Base-by-base conservation (phyloP, 2,329 filamentous ascomycete species). In the Thelonectria rubi region DNA sequence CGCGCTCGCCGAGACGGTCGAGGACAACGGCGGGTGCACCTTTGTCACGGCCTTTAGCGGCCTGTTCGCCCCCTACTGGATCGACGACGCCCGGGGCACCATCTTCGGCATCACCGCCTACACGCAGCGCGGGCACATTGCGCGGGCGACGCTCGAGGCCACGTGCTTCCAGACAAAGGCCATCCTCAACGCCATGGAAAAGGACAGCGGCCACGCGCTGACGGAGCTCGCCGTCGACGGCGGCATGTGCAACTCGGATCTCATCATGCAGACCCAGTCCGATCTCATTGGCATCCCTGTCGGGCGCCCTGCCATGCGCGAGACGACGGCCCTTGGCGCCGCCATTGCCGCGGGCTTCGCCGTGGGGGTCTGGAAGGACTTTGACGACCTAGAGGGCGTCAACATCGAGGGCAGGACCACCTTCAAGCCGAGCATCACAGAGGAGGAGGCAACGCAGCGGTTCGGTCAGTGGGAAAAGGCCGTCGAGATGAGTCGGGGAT, bases 141-240 rank as follows among this genome's bases (percentile, higher is more conserved):
- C 91, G 26, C 86, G 91, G 52, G 91, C 91, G 24, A 94, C 91
- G 0, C 84, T 94, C 57, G 91, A 94, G 78, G 91, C 91, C 10
- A 92, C 90, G 21, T 93, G 91, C 77, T 93, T 91, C 80, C 91
- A 94, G 77, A 94, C 91, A 55, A 92, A 91, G 75, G 91, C 91
- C 20, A 93, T 94, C 65, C 83, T 94, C 26, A 86, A 91, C 71
- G 89, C 91, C 54, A 94, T 94, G 91, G 89, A 89, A 73, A 89
- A 90, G 75, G 91, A 94, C 78, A 91, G 87, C 60, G 90, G 90
- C n/a, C 87, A 92, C 71, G 84, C 85, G 55, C 80, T 94, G 51
- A 83, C 85, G 34, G 87, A 91, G 75, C 82, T 94, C n/a, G 88
- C 89, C 37, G 91, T 94, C n/a, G 91, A 94, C 72, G 91, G 91